Evolutionary conservation across 2,329 filamentous ascomycete species (phyloP), one percentile per base, ranked within the genome.

Genomic region (Pseudodiploospora longispora): DNA sequence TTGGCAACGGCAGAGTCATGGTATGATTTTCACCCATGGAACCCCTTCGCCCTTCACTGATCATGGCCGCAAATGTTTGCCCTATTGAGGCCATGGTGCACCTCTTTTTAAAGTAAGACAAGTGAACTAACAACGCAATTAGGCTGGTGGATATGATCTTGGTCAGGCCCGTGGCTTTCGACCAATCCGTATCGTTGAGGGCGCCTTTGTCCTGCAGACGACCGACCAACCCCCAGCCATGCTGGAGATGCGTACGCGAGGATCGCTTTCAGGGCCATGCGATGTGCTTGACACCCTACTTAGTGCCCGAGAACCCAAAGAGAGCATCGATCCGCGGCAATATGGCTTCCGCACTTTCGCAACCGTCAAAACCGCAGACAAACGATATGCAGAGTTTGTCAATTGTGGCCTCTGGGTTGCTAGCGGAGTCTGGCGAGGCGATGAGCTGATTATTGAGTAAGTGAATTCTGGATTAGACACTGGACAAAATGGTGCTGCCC

Each of bases 401-500:
- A 74, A 74, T 54, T 71, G 67, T 53, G 70, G 69, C 5, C 60
- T 74, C 42, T 74, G 70, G 70, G 63, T 74, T 38, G 70, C 69
- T 6, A 71, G 69, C 54, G 70, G 70, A 40, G 68, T 71, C 54
- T 69, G 68, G 60, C 67, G 63, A 43, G 65, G 60, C 43, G 61
- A 67, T 27, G 67, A 72, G 52, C 58, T 72, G 44, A 62, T 72
- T 37, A 69, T 71, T 43, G 69, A 72, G 69, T 71, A 55, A 58
- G 65, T 59, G 28, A 19, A 12, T n/a, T 10, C 27, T 37, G n/a
- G 35, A 38, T 19, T 27, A 28, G 4, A 10, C 12, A 29, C 42
- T 47, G 36, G 45, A 35, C 8, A 34, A 10, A 28, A 19, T 19
- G 19, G 19, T 19, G 19, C 19, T 19, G 19, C 19, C 19, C 19